Conservation (phyloP, 2,329 filamentous ascomycete species). For the Aspergillus sp. region DNA sequence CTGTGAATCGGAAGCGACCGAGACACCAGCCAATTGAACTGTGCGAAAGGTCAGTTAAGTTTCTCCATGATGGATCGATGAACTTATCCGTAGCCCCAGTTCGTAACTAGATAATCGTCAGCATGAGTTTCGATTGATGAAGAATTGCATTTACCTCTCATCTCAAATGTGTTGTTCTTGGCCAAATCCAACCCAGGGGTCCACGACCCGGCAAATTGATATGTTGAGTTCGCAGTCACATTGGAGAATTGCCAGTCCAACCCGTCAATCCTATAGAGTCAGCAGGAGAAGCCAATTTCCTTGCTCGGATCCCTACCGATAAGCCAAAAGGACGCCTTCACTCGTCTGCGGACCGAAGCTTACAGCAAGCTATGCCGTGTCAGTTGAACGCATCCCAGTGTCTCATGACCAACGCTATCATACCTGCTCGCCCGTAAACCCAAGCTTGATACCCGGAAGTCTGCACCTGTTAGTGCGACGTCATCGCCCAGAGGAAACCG, state of each 20-base stretch:
- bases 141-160: constrained; percentile 42
- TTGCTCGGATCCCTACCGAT: constrained; percentile 33
- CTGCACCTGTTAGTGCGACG: constrained; percentile 19
- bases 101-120: constrained; percentile 49
- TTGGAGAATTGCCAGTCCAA: constrained; percentile 65
- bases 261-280: constrained; percentile 50
- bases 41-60: constrained; percentile 25
- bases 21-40: constrained; percentile 58
- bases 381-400: not conserved
- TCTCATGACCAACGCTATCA: not conserved
- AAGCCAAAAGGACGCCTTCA: constrained; percentile 56
- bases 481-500: not conserved
- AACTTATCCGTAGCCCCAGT: constrained; percentile 59
- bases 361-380: constrained; percentile 46
- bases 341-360: constrained; percentile 57
- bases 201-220: constrained; percentile 57
- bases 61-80: not conserved
- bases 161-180: constrained; percentile 55
- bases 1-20: constrained; percentile 48
- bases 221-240: constrained; percentile 58
- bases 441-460: constrained; percentile 58
- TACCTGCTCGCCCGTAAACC: constrained; percentile 55
- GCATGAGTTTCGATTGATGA: not conserved
- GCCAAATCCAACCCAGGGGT: constrained; percentile 48
- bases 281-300: too few species aligned